These are phyloP conservation scores for Cokeromyces recurvatus DNA, from an alignment of 371 early-diverging fungal species.

Conservation along the genomic window DNA sequence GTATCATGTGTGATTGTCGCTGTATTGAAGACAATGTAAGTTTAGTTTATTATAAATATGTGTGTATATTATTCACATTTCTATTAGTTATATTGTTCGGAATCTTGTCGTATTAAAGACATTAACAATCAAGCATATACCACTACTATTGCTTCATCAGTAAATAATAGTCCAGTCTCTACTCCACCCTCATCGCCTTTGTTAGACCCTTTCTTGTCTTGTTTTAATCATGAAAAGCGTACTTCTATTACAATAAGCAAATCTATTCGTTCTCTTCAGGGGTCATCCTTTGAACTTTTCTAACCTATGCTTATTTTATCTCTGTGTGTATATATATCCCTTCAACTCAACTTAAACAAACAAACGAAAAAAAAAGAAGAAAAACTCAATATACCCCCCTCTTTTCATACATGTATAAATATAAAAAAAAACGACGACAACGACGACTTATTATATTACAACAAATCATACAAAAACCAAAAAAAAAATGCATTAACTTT, in stretches of 20 bases:
- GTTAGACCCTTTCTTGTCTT: slow-evolving; percentile 23
- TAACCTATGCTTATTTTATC: no score
- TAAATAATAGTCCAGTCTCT: neutral
- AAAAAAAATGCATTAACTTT: no score
- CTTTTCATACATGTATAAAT: no score
- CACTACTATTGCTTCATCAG: neutral
- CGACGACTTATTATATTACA: no score
- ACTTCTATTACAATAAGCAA: slow-evolving; percentile 17
- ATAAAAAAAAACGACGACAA: no score
- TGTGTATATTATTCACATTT: neutral
- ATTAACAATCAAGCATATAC: neutral
- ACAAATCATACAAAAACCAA: no score
- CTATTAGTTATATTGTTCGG: slow-evolving; percentile 2
- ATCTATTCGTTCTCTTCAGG: slow-evolving; percentile 3
- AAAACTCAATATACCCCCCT: no score
- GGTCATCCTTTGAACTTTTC: no score
- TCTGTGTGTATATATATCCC: slow-evolving; percentile 1
- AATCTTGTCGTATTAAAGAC: slow-evolving; percentile 1
- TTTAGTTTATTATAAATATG: neutral
- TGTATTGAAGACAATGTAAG: slow-evolving; percentile 3
- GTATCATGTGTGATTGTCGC: slow-evolving; percentile 9
- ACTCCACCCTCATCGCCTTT: slow-evolving; percentile 22
- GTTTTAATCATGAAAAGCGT: slow-evolving; percentile 17
- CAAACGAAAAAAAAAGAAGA: no score
- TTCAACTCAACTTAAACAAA: no score